phyloP scores from a whole-genome alignment of 73 alveolate genomes.

The Paraurostyla sp. region DNA sequence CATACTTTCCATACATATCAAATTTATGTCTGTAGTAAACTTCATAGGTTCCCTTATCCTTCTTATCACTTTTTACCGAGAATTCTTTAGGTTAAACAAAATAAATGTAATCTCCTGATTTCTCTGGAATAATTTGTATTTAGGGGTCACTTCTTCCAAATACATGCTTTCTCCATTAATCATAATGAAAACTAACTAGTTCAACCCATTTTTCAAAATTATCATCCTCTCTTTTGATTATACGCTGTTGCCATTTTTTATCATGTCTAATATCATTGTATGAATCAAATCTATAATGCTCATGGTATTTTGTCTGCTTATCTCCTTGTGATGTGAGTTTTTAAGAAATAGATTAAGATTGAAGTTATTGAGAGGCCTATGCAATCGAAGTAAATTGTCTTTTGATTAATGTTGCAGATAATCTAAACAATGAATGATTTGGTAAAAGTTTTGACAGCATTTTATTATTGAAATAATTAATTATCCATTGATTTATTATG shows the following conservation, averaged over 20 bases:
- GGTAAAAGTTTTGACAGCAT: too few relatives aligned
- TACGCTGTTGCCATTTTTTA: slow-evolving; percentile 58
- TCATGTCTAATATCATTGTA: slow-evolving; percentile 58
- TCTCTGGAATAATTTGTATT: slow-evolving; percentile 47
- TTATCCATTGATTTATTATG: too few relatives aligned
- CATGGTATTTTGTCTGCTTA: slow-evolving; percentile 42
- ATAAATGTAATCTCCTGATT: slow-evolving; percentile 64
- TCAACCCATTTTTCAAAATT: slow-evolving; percentile 57
- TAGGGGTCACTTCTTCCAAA: slow-evolving; percentile 62
- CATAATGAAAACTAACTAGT: neutral
- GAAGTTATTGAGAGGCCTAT: too few relatives aligned
- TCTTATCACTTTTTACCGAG: neutral
- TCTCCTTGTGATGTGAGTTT: too few relatives aligned
- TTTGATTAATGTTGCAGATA: too few relatives aligned
- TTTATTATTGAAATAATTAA: too few relatives aligned
- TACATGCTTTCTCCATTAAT: slow-evolving; percentile 63
- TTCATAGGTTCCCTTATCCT: neutral
- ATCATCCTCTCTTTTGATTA: slow-evolving; percentile 55
- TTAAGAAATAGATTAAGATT: too few relatives aligned
- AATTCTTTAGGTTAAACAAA: neutral
- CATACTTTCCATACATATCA: neutral
- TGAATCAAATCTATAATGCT: slow-evolving; percentile 29
- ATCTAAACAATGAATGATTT: too few relatives aligned
- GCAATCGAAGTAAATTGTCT: too few relatives aligned
- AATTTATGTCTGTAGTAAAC: slow-evolving; percentile 32